Base-by-base conservation (phyloP, 2,329 filamentous ascomycete species). In the Hypoxylon rubiginosum region DNA sequence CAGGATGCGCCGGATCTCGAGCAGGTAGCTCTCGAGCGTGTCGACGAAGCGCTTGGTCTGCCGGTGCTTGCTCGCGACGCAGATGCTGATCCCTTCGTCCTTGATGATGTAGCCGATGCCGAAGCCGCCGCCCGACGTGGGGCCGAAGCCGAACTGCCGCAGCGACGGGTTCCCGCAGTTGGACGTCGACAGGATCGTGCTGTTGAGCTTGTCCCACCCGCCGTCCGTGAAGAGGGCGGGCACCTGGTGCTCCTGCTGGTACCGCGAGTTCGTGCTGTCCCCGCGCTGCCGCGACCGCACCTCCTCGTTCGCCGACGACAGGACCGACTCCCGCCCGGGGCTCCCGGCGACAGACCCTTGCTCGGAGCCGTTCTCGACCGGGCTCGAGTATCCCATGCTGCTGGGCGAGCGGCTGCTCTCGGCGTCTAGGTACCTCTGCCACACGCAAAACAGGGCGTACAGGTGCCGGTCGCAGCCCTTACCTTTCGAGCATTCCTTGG, bases 91-190 rank as follows among this genome's bases (percentile, higher is more conserved):
- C 52, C 89, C 87, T 56, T 96, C 92, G 71, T 97, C 93, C 80
- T 99, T 99, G 86, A 99, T 97, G 75, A 99, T 98, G 82, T 99
- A 99, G 2, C 96, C 96, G 60, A 99, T 97, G 30, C 96, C 96
- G 76, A 98, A 98, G 0, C 96, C 96, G 71, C 97, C 94, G 1
- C 90, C 95, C 0, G 92, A 95, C 0, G 95, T 97, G 1, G 96
- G 96, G 0, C 96, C 96, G 77, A 99, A 99, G 3, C 96, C 96
- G 74, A 99, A 99, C 74, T 98, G 95, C 1, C 96, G 90, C 17
- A 99, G 88, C 0, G 91, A 93, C 0, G 96, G 96, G 79, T 98
- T 99, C 64, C 96, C 96, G 79, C 96, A 99, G 83, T 99, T 99
- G n/a, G 94, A 97, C 0, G 96, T 98, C 6, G 93, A 97, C 41